Evolutionary conservation across 257 asterid genomes (phyloP).

Genomic region (Ophiorrhiza pumila): DNA sequence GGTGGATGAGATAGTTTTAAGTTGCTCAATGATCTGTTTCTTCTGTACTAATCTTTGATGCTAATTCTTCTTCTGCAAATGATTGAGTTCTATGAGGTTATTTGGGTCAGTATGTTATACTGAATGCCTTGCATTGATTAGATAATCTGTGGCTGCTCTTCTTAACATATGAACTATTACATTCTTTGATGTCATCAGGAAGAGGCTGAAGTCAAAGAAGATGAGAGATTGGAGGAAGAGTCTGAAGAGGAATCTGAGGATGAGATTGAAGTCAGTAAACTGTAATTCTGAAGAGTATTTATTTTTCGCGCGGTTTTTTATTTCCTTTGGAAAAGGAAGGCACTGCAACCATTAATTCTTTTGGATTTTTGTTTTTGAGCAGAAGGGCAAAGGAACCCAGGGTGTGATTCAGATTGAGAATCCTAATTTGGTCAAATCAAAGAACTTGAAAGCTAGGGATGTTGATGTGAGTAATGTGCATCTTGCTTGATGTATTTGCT

Average conservation of each 20-base stretch:
- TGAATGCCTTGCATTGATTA: background rate
- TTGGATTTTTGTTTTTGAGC: conserved; percentile 26
- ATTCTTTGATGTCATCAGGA: conserved; percentile 39
- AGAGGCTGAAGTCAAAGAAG: conserved; percentile 60
- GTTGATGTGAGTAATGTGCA: conserved; percentile 52
- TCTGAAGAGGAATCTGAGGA: conserved; percentile 75
- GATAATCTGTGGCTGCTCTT: background rate
- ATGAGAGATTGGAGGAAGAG: conserved; percentile 65
- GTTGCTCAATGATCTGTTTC: background rate
- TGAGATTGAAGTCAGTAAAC: conserved; percentile 54
- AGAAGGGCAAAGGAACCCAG: conserved; percentile 78
- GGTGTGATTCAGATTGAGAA: conserved; percentile 78
- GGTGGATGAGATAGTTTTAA: background rate
- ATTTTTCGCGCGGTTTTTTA: background rate
- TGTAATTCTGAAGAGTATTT: background rate
- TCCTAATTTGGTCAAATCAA: conserved; percentile 77
- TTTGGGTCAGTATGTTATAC: background rate
- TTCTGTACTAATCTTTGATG: background rate
- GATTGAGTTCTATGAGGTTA: background rate
- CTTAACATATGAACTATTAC: background rate
- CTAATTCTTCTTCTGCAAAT: background rate
- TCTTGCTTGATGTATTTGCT: background rate
- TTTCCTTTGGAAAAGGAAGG: background rate
- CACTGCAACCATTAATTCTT: conserved; percentile 4
- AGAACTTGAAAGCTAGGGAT: conserved; percentile 81